Base-by-base conservation (phyloP, 257 asterid species). In the Apocynum venetum region DNA sequence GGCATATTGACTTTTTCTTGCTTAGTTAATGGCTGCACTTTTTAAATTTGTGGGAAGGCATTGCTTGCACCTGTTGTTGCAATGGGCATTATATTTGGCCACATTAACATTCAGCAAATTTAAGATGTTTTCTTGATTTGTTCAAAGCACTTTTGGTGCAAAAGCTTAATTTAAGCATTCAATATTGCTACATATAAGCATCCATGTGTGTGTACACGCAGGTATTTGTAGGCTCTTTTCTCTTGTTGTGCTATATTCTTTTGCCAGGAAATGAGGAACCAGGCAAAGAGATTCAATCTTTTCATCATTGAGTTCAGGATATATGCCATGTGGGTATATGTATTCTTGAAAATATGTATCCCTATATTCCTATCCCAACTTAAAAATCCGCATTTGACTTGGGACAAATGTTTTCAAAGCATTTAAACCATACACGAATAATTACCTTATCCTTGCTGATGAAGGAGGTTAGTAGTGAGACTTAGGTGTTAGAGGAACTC, bases 11-110 rank as follows among this genome's bases (percentile, higher is more conserved):
- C 40, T 47, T 81, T 43, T 40, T 77, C 72, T 46, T 48, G 71
- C 43, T 73, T 68, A 20, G 71, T 61, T 46, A 75, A 75, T 59
- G 76, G 70, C 17, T 80, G 14, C 73, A 20, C 25, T 49, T 71
- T 59, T 78, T 71, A 19, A 65, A 40, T 47, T 57, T 78, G 71
- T 78, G 49, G 76, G 44, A 60, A 46, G 60, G 25, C 68, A 71
- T 71, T 44, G 72, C 46, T 48, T 13, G 73, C 80, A 66, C 38
- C 44, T 40, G 6, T 77, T 77, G 41, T 70, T 77, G 60, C 76
- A 43, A 56, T 77, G 74, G 71, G 25, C 76, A 46, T 71, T 69
- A 47, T 41, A 64, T 71, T 69, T 78, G 49, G 59, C 63, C 64
- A 64, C 51, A 41, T 64, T 76, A 76, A 76, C 72, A 76, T 51